Percentiles rank a stretch among this genome's conserved stretches.
These are phyloP conservation scores for Ustilago loliicola DNA, from an alignment of 1,284 basidiomycete species.

Conservation along the genomic window DNA sequence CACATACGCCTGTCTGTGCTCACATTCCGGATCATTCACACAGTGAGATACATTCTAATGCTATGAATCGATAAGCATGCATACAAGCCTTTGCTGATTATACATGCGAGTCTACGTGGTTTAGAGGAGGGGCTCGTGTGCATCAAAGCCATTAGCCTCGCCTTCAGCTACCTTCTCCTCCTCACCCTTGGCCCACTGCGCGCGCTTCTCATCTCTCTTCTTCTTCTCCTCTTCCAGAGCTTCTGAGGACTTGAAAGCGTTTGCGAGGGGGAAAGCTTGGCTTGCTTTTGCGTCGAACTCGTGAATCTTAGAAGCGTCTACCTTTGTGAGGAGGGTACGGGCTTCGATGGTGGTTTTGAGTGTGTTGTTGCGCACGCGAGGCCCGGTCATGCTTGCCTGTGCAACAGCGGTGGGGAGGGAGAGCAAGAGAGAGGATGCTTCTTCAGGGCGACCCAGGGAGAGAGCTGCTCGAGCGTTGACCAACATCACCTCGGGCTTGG, in stretches of 20 bases:
- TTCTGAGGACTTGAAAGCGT: conserved; percentile 68
- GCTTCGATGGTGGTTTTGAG: conserved; percentile 24
- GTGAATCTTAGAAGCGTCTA: conserved; percentile 13
- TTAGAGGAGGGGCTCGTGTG: conserved; percentile 19
- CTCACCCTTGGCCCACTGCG: conserved; percentile 13
- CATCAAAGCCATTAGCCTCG: conserved; percentile 6
- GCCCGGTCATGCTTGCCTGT: background rate
- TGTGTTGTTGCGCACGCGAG: conserved; percentile 7
- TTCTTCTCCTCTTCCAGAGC: conserved; percentile 58
- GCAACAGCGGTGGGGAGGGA: conserved; percentile 17
- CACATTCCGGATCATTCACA: background rate
- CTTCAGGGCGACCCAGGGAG: conserved; percentile 17
- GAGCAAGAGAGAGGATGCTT: conserved; percentile 33
- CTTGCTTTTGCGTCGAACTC: conserved; percentile 64
- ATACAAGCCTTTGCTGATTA: too few species aligned
- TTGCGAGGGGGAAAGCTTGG: conserved; percentile 70
- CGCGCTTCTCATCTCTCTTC: conserved; percentile 12
- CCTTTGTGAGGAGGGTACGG: conserved; percentile 20
- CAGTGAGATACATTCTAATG: background rate
- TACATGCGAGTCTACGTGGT: background rate
- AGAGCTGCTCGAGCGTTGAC: conserved; percentile 24
- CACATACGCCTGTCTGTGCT: background rate
- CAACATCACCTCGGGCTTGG: conserved; percentile 9
- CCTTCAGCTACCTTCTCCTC: conserved; percentile 3
- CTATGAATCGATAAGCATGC: background rate